phyloP scores from a whole-genome alignment of 441 rosid species.

The Melastoma candidum region DNA sequence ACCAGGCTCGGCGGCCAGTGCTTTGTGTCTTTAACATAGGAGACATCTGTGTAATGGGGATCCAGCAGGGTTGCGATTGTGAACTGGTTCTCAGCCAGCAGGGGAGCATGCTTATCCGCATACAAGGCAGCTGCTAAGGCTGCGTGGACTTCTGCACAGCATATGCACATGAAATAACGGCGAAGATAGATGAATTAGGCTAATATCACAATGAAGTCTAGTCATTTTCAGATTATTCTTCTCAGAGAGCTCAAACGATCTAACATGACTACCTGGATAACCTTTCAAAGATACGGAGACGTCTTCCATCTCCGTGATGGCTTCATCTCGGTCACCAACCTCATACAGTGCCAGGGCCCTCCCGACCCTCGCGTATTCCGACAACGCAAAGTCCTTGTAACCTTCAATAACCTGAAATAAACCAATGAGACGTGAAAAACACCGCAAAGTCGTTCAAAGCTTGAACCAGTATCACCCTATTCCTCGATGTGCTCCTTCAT shows the following conservation, averaged over 20 bases:
- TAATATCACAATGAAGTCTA: neutral
- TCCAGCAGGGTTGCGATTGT: slow-evolving; percentile 50
- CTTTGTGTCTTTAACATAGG: slow-evolving; percentile 43
- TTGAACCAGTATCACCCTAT: neutral
- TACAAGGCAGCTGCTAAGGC: slow-evolving; percentile 54
- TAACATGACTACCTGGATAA: slow-evolving; percentile 33
- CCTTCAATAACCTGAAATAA: slow-evolving; percentile 33
- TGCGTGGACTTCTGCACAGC: slow-evolving; percentile 42
- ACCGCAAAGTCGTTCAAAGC: neutral
- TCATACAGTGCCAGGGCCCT: slow-evolving; percentile 47
- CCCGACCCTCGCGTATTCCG: slow-evolving; percentile 49
- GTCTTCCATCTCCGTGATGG: slow-evolving; percentile 54
- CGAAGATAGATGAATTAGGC: neutral
- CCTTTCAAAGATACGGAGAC: slow-evolving; percentile 52
- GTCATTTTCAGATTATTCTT: neutral
- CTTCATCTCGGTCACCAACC: slow-evolving; percentile 47
- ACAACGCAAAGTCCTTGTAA: slow-evolving; percentile 48
- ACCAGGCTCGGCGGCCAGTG: slow-evolving; percentile 67
- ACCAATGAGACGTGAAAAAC: neutral
- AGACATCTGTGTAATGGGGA: slow-evolving; percentile 44
- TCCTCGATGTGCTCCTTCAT: neutral
- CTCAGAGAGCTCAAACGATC: neutral
- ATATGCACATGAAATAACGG: neutral
- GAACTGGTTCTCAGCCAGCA: slow-evolving; percentile 54
- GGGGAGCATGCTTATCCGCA: slow-evolving; percentile 44